Evolutionary conservation across 2,329 filamentous ascomycete genomes (phyloP), one percentile per base, ranked within the genome.

Genomic region (Boeremia lycopersici): DNA sequence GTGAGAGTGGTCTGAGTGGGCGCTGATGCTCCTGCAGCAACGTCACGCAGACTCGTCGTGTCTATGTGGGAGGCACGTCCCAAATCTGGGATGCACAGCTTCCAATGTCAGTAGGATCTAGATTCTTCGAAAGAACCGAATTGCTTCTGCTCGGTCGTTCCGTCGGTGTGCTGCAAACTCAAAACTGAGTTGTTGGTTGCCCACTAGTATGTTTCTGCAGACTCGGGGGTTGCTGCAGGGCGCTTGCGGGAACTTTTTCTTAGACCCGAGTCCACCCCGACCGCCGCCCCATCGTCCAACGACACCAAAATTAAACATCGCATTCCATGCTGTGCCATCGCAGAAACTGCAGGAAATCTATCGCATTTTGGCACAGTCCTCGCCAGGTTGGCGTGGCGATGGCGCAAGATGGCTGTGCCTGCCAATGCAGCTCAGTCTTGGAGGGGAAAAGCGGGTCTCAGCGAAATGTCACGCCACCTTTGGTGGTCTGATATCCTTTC

Each of bases 401-500:
- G 40, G 54, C 25, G 26, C 33, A 48, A 17, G 28, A 28, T 39
- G 35, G 40, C 42, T 42, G 46, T 33, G 38, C 19, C 34, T 25
- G 38, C 54, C 40, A 47, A 49, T 36, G 52, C 36, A 49, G 48
- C 40, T 34, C 52, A 51, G 48, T 28, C 41, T 46, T 41, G 30
- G 45, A 61, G 39, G 47, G 36, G 57, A 30, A 53, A 54, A 50
- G 53, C 53, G 61, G 59, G 50, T 52, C 28, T 45, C 50, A 42
- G 36, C 54, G 31, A 61, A 64, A 69, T 65, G 56, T 73, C 70
- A 73, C 69, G 68, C 70, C 70, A 73, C 68, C 53, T 35, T n/a
- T 51, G 58, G 68, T 73, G 70, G 70, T 63, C 64, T 73, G 70
- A 73, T 70, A 48, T 53, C 36, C 30, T 43, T 53, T 51, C 51